Conservation (phyloP, 2,329 filamentous ascomycete genomes). For the Juglanconis sp. region DNA sequence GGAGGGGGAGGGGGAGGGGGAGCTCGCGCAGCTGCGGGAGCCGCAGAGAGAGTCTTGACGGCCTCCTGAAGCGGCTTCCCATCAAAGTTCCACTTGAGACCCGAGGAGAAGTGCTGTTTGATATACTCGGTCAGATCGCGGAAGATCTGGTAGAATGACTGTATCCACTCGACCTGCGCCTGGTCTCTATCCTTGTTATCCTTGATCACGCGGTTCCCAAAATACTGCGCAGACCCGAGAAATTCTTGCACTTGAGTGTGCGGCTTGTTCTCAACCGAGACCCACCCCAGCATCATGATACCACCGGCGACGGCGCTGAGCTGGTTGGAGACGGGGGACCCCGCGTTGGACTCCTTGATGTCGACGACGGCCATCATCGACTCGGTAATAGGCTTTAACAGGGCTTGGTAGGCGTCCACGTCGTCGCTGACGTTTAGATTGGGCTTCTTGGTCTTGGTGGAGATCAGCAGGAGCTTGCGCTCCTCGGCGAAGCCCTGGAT, state of each 20-base stretch:
- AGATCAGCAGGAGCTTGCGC: constrained; percentile 81
- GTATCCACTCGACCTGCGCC: constrained; percentile 82
- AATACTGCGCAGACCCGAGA: constrained; percentile 83
- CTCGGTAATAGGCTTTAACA: constrained; percentile 84
- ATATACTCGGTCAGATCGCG: constrained; percentile 79
- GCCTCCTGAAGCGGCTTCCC: constrained; percentile 70
- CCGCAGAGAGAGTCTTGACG: constrained; percentile 53
- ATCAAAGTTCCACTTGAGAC: constrained; percentile 81
- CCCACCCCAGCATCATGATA: constrained; percentile 86
- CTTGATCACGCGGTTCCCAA: constrained; percentile 89
- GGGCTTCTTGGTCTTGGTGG: constrained; percentile 90
- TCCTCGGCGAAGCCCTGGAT: constrained; percentile 73
- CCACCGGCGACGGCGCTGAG: constrained; percentile 86
- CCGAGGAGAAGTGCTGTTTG: constrained; percentile 75
- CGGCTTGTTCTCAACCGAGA: constrained; percentile 78
- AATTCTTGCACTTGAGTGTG: constrained; percentile 82
- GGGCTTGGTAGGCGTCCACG: constrained; percentile 65
- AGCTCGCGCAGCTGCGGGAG: constrained; percentile 50
- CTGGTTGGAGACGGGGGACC: constrained; percentile 72
- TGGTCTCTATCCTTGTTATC: constrained; percentile 80
- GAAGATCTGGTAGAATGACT: constrained; percentile 89
- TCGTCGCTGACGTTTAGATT: constrained; percentile 56
- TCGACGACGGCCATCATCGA: constrained; percentile 75
- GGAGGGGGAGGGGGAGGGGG: constrained; percentile 59
- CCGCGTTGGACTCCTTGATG: constrained; percentile 78